These are phyloP conservation scores for Dunaliella primolecta DNA, from an alignment of 139 green algal species.

Conservation along the genomic window DNA sequence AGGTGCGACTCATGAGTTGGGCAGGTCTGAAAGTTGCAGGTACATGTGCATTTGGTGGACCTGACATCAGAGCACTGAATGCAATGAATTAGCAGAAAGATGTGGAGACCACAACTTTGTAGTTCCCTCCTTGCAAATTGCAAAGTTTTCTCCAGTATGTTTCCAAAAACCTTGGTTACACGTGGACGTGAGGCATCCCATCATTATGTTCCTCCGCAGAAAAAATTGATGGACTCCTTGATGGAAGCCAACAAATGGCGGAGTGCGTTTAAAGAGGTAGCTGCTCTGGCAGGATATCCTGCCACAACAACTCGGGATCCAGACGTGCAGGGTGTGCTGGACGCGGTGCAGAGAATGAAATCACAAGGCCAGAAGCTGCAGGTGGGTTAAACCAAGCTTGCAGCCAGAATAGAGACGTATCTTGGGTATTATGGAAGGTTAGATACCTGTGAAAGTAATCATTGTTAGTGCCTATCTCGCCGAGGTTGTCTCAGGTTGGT, in stretches of 20 bases:
- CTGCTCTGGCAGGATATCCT: constrained; percentile 13
- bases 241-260: constrained; percentile 36
- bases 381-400: too few relatives aligned
- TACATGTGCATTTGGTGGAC: neutral
- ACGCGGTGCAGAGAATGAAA: constrained; percentile 31
- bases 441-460: too few relatives aligned
- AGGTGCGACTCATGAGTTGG: too few relatives aligned
- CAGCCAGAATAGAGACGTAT: too few relatives aligned
- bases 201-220: neutral
- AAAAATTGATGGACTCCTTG: constrained; percentile 22
- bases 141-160: neutral
- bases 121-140: neutral
- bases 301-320: constrained; percentile 10
- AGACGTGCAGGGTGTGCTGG: constrained; percentile 32
- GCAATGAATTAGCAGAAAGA: neutral
- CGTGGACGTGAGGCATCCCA: neutral
- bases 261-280: constrained; percentile 38
- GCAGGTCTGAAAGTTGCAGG: neutral
- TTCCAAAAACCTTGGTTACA: neutral
- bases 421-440: too few relatives aligned
- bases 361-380: constrained; percentile 18
- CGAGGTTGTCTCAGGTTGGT: too few relatives aligned
- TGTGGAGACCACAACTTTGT: neutral
- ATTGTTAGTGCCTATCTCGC: too few relatives aligned
- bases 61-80: neutral